Percentiles rank a stretch among this genome's conserved stretches.
phyloP scores from a whole-genome alignment of 805 yeast species.

The Yarrowia osloensis region DNA sequence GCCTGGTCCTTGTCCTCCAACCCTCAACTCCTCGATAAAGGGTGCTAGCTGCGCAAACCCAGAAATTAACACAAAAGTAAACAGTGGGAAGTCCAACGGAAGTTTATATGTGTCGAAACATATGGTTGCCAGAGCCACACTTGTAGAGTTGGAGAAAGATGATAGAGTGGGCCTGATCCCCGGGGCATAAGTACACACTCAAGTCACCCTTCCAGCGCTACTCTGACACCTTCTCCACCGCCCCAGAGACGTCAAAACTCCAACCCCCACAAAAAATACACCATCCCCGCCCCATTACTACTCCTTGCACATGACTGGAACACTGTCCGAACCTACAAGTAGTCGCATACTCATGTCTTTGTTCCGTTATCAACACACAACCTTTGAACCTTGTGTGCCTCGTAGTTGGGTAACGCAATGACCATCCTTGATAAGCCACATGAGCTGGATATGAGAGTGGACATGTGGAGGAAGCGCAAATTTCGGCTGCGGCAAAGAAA shows the following conservation, averaged over 20 bases:
- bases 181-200: too few relatives aligned
- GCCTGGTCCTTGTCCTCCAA: constrained; percentile 19
- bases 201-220: too few relatives aligned
- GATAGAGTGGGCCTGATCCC: not conserved
- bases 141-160: not conserved
- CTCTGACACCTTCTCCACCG: not conserved
- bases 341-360: not conserved
- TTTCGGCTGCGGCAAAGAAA: not conserved
- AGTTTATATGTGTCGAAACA: constrained; percentile 10
- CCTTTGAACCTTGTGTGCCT: constrained; percentile 25
- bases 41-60: constrained; percentile 20
- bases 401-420: constrained; percentile 21
- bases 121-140: constrained; percentile 18
- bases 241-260: not conserved
- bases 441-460: not conserved
- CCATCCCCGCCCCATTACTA: constrained; percentile 26
- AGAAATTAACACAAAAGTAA: constrained; percentile 6
- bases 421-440: constrained; percentile 23
- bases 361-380: constrained; percentile 18
- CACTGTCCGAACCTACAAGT: not conserved
- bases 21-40: constrained; percentile 28
- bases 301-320: constrained; percentile 26
- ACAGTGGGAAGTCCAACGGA: constrained; percentile 2
- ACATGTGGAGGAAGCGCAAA: not conserved
- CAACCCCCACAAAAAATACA: not conserved